Evolutionary conservation across 768 basidiomycete genomes (phyloP), one percentile per base, ranked within the genome.

Genomic region (Mycena chlorophos): DNA sequence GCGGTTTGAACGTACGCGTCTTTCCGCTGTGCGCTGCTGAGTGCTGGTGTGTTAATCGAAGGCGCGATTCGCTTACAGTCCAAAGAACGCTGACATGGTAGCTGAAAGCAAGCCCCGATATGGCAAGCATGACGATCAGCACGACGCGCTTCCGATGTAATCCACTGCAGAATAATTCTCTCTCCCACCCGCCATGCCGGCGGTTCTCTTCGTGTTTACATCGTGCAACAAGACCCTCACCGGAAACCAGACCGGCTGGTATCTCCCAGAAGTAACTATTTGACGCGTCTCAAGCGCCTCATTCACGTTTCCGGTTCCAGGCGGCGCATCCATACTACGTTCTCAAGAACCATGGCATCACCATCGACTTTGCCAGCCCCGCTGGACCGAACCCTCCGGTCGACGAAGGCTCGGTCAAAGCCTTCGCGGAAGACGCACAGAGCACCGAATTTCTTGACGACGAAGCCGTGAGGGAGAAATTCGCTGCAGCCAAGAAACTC

Each of bases 1-100:
- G 88, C 26, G 96, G 96, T 68, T 95, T 96, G 83, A 98, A 98
- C 17, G 96, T 94, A 52, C 92, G 86, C 31, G 90, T 91, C 76
- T 94, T 94, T 38, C 89, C 91, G 43, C 92, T 94, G 61, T 19
- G 60, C 54, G 28, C 55, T 26, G 51, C 28, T 31, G 27, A 19
- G 49, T 56, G 38, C 51, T 56, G 17, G 22, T 37, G 30, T 37
- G 54, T 45, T 29, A n/a, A n/a, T n/a, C n/a, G 45, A 42, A 49
- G 20, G 17, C 37, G 16, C 51, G 51, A 51, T 31, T 37, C 17
- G 75, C 89, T 81, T 69, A 91, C 89, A 92, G 78, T 62, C 88
- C 87, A 68, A 92, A 92, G 78, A 92, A 92, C n/a, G 90, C 83
- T 38, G 90, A 91, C 90, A 92, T 92, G 46, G 46, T 8, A 16